phyloP scores from a whole-genome alignment of 805 yeast species.

The Hanseniaspora pseudoguilliermondii region DNA sequence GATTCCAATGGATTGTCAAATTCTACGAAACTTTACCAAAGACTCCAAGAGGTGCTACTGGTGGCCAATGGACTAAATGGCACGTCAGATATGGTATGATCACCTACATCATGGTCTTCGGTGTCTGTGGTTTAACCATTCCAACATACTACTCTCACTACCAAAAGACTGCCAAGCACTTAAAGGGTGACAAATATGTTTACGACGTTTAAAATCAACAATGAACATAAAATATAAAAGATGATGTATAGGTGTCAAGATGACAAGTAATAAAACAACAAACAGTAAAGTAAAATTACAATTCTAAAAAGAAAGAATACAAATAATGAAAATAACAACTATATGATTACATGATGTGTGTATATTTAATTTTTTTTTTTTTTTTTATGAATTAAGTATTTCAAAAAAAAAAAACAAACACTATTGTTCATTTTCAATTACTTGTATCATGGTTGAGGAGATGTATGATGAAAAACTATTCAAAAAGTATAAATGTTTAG shows the following conservation, averaged over 20 bases:
- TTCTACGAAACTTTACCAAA: slow-evolving; percentile 95
- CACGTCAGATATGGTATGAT: slow-evolving; percentile 11
- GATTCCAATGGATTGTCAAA: slow-evolving; percentile 86
- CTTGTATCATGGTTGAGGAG: too few relatives aligned
- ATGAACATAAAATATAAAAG: neutral
- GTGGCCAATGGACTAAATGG: slow-evolving; percentile 72
- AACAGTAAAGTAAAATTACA: neutral
- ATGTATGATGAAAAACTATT: too few relatives aligned
- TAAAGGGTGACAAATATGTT: slow-evolving; percentile 11
- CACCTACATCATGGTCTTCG: slow-evolving; percentile 9
- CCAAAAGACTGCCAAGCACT: slow-evolving; percentile 12
- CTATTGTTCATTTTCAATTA: too few relatives aligned
- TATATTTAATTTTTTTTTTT: neutral
- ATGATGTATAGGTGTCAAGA: neutral
- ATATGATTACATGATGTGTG: neutral
- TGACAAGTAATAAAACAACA: neutral
- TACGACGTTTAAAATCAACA: slow-evolving; percentile 7
- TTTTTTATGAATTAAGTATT: neutral
- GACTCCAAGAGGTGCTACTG: slow-evolving; percentile 55
- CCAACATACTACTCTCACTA: slow-evolving; percentile 13
- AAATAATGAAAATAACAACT: neutral
- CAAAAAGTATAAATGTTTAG: too few relatives aligned
- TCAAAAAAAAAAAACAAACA: too few relatives aligned
- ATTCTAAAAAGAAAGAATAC: neutral
- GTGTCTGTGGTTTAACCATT: slow-evolving; percentile 12